These are phyloP conservation scores for Casuarina glauca DNA, from an alignment of 306 rosid genomes.

Conservation along the genomic window DNA sequence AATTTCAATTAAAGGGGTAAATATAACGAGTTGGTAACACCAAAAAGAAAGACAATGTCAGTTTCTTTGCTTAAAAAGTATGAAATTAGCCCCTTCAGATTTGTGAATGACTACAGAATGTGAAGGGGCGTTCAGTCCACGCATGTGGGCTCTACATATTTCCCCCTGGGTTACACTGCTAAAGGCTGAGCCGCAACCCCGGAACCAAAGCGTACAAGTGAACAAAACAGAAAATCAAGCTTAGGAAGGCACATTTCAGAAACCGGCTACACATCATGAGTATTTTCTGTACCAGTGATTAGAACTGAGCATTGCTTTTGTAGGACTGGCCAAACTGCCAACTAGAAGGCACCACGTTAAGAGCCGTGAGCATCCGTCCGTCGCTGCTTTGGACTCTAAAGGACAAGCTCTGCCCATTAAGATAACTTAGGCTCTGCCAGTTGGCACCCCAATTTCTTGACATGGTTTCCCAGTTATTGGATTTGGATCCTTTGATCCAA, in stretches of 20 bases:
- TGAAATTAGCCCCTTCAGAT: not conserved
- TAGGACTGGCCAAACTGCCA: conserved; percentile 65
- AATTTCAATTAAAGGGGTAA: not conserved
- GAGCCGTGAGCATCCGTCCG: conserved; percentile 38
- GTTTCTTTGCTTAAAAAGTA: not conserved
- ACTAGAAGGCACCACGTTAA: conserved; percentile 41
- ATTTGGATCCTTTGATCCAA: conserved; percentile 59
- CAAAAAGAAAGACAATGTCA: not conserved
- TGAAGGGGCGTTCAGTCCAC: not conserved
- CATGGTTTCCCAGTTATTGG: conserved; percentile 52
- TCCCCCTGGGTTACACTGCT: not conserved
- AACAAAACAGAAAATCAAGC: not conserved
- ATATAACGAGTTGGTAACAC: not conserved
- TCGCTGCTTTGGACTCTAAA: conserved; percentile 49
- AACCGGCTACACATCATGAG: not conserved
- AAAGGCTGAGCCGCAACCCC: not conserved
- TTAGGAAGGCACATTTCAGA: too few species aligned
- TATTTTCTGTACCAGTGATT: not conserved
- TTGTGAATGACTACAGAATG: not conserved
- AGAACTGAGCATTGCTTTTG: conserved; percentile 26
- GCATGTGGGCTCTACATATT: not conserved
- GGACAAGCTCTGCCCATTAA: conserved; percentile 59
- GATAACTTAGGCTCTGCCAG: conserved; percentile 55
- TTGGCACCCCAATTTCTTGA: conserved; percentile 58
- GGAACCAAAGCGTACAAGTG: not conserved